These are phyloP conservation scores for Fusarium tricinctum DNA, from an alignment of 2,329 filamentous ascomycete genomes.

Conservation along the genomic window DNA sequence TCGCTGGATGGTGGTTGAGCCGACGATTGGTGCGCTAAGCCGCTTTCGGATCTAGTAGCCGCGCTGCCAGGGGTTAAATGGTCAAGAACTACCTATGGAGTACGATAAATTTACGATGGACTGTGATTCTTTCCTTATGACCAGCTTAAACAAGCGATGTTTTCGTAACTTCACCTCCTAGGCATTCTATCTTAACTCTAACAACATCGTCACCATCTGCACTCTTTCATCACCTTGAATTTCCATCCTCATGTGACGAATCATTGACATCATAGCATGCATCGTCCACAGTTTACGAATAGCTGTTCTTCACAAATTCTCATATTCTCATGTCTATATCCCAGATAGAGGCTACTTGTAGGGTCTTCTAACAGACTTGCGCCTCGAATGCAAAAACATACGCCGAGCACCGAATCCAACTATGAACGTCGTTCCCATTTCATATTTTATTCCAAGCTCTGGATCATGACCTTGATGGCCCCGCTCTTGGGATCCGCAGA, in stretches of 20 bases:
- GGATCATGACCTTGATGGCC: slow-evolving; percentile 98
- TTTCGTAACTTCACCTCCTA: neutral
- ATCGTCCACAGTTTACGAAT: slow-evolving; percentile 1
- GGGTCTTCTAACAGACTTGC: slow-evolving; percentile 35
- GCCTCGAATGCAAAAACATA: slow-evolving; percentile 44
- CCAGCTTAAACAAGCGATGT: neutral
- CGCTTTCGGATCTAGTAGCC: slow-evolving; percentile 45
- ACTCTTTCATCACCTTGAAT: neutral
- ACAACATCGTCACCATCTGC: neutral
- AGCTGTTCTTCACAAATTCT: slow-evolving; percentile 9
- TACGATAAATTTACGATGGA: neutral
- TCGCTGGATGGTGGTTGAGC: slow-evolving; percentile 54
- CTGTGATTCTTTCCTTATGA: neutral
- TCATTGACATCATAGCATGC: slow-evolving; percentile 13
- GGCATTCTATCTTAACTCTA: neutral
- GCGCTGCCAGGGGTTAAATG: slow-evolving; percentile 38
- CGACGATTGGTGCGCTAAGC: slow-evolving; percentile 50
- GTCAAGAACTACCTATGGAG: slow-evolving; percentile 21
- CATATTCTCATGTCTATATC: slow-evolving; percentile 44
- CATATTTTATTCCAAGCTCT: slow-evolving; percentile 69
- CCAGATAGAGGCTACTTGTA: slow-evolving; percentile 29
- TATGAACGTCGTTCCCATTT: slow-evolving; percentile 22
- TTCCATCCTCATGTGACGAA: neutral
- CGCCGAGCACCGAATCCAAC: slow-evolving; percentile 45
- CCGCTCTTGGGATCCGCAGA: slow-evolving; percentile 90